Evolutionary conservation across 2,329 filamentous ascomycete genomes (phyloP).

Genomic region (Fusarium keratoplasticum): DNA sequence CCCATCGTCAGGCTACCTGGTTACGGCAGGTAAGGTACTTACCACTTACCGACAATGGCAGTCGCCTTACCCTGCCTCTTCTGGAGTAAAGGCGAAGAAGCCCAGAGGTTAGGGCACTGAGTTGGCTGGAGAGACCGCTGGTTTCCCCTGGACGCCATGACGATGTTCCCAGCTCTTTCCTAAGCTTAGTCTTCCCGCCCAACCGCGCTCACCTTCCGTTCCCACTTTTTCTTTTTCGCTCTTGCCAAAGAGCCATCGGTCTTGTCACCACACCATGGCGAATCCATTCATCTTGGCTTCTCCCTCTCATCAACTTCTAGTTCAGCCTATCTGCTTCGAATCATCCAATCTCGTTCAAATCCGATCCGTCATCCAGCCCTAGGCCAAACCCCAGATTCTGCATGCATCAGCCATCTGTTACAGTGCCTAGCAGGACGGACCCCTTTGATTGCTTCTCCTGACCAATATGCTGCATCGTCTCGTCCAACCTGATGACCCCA

Average conservation of each 20-base stretch:
- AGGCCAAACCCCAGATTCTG: background rate
- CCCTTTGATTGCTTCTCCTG: background rate
- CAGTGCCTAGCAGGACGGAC: background rate
- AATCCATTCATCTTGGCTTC: background rate
- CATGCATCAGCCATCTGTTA: background rate
- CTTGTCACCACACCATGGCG: background rate
- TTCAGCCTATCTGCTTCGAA: background rate
- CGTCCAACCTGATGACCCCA: background rate
- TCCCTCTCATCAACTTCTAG: background rate
- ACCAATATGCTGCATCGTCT: background rate
- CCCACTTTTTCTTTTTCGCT: background rate
- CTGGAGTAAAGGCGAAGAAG: constrained; percentile 1
- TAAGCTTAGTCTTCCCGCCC: background rate
- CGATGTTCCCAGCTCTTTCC: constrained; percentile 4
- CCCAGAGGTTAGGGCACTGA: background rate
- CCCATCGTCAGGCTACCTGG: constrained; percentile 27
- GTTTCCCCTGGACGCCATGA: background rate
- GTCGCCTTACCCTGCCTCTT: constrained; percentile 15
- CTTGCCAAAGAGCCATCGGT: background rate
- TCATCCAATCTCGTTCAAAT: background rate
- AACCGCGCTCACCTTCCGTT: constrained; percentile 2
- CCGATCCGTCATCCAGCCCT: background rate
- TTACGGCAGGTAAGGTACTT: constrained; percentile 27
- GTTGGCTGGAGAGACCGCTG: background rate
- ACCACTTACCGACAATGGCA: constrained; percentile 9